Evolutionary conservation across 2,329 filamentous ascomycete genomes (phyloP).

Genomic region (Talaromyces atroroseus): DNA sequence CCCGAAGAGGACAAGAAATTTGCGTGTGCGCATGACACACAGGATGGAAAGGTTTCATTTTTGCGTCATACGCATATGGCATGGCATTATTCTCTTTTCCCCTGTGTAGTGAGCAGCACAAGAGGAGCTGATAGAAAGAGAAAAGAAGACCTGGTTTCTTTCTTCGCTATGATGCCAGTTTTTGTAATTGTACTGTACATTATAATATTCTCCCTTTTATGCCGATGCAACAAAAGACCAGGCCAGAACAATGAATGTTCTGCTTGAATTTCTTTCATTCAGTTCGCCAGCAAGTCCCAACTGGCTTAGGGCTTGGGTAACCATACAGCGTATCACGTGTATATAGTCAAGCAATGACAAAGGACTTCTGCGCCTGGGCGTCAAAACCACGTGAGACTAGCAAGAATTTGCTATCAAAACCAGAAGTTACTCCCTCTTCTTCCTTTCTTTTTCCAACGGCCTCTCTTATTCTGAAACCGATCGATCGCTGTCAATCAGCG

Average conservation of each 20-base stretch:
- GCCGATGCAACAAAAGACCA: constrained; percentile 1
- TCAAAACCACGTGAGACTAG: no score
- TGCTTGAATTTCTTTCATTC: background rate
- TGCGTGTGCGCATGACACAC: background rate
- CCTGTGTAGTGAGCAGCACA: constrained; percentile 7
- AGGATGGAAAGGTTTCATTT: background rate
- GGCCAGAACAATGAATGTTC: background rate
- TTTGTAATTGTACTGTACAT: constrained; percentile 11
- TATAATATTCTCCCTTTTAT: background rate
- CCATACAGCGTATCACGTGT: no score
- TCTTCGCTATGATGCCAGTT: background rate
- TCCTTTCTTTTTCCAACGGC: no score
- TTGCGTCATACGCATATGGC: constrained; percentile 6
- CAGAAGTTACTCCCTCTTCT: no score
- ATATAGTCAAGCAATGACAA: no score
- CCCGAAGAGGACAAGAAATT: background rate
- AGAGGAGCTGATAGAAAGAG: constrained; percentile 6
- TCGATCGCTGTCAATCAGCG: no score
- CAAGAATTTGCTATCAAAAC: no score
- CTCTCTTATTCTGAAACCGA: no score
- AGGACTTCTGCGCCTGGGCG: no score
- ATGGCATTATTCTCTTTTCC: background rate
- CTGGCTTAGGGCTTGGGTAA: no score
- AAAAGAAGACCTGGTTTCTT: background rate
- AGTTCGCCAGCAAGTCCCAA: background rate